phyloP scores from a whole-genome alignment of 805 yeast genomes.

The Tetrapisispora taiwanensis region DNA sequence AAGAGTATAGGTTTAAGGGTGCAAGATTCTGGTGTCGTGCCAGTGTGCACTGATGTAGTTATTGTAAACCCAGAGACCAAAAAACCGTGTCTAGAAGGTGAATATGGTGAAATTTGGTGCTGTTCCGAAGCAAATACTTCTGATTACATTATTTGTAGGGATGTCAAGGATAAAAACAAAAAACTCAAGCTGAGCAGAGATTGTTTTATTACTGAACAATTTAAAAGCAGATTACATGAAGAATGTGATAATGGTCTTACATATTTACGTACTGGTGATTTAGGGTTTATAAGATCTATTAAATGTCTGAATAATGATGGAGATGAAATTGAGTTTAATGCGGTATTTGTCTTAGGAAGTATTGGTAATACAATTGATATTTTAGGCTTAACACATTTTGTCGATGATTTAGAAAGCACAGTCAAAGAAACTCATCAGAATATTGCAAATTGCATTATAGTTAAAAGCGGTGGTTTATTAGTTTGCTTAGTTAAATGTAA shows the following conservation, averaged over 20 bases:
- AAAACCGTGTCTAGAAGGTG: slow-evolving; percentile 73
- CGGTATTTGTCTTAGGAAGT: slow-evolving; percentile 74
- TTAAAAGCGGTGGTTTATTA: slow-evolving; percentile 73
- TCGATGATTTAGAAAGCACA: slow-evolving; percentile 67
- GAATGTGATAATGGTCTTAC: slow-evolving; percentile 53
- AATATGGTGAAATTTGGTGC: slow-evolving; percentile 96
- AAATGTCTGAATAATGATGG: slow-evolving; percentile 34
- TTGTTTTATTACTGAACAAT: slow-evolving; percentile 42
- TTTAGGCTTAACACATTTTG: slow-evolving; percentile 85
- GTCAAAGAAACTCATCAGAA: slow-evolving; percentile 42
- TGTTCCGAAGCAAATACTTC: slow-evolving; percentile 74
- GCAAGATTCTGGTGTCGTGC: slow-evolving; percentile 94
- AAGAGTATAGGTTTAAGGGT: slow-evolving; percentile 46
- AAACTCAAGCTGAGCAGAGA: slow-evolving; percentile 38
- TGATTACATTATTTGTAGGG: slow-evolving; percentile 42
- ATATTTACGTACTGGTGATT: slow-evolving; percentile 84
- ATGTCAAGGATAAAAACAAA: slow-evolving; percentile 4
- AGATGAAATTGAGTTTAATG: slow-evolving; percentile 45
- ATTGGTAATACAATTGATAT: slow-evolving; percentile 84
- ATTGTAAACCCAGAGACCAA: slow-evolving; percentile 91
- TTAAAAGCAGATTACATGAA: slow-evolving; percentile 48
- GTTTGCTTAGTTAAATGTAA: slow-evolving; percentile 63
- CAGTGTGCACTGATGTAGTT: slow-evolving; percentile 86
- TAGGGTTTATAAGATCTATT: slow-evolving; percentile 82
- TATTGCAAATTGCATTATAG: slow-evolving; percentile 48